These are phyloP conservation scores for Magnolia changhungtana DNA, from an alignment of 164 flowering plant genomes.

Conservation along the genomic window DNA sequence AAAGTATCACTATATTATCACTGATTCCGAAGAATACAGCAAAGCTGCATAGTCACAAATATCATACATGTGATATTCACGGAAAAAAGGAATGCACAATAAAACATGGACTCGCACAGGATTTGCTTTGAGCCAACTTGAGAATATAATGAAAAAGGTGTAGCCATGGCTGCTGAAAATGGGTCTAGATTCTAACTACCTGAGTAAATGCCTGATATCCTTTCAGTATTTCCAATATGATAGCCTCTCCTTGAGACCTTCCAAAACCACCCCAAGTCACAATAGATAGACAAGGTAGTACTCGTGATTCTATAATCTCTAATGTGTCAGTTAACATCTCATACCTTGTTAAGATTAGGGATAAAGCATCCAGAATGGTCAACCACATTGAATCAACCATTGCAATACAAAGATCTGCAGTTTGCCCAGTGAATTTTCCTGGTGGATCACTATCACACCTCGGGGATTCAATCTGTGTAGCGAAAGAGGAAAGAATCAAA, in stretches of 20 bases:
- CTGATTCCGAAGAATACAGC: neutral
- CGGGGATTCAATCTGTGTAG: slow-evolving; percentile 86
- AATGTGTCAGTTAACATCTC: neutral
- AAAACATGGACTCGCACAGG: slow-evolving; percentile 3
- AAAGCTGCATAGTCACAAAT: slow-evolving; percentile 1
- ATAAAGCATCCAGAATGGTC: slow-evolving; percentile 89
- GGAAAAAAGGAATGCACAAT: neutral
- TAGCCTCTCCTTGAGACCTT: slow-evolving; percentile 99
- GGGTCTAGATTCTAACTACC: slow-evolving; percentile 34
- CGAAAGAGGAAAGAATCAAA: slow-evolving; percentile 11
- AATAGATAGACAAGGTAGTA: neutral
- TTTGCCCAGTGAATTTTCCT: slow-evolving; percentile 60
- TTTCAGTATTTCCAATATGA: slow-evolving; percentile 87
- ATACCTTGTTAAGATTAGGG: slow-evolving; percentile 84
- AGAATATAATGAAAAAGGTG: neutral
- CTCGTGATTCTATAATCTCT: neutral
- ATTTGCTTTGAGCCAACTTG: neutral
- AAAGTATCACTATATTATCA: slow-evolving; percentile 12
- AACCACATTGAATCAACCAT: slow-evolving; percentile 98
- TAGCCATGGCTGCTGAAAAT: neutral
- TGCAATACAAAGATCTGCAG: slow-evolving; percentile 71
- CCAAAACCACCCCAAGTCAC: slow-evolving; percentile 10
- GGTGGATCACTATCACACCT: slow-evolving; percentile 61
- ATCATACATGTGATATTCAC: neutral
- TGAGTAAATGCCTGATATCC: slow-evolving; percentile 99